Evolutionary conservation across 495 filamentous ascomycete genomes (phyloP), one percentile per base, ranked within the genome.

Genomic region (Aspergillus funiculosus): DNA sequence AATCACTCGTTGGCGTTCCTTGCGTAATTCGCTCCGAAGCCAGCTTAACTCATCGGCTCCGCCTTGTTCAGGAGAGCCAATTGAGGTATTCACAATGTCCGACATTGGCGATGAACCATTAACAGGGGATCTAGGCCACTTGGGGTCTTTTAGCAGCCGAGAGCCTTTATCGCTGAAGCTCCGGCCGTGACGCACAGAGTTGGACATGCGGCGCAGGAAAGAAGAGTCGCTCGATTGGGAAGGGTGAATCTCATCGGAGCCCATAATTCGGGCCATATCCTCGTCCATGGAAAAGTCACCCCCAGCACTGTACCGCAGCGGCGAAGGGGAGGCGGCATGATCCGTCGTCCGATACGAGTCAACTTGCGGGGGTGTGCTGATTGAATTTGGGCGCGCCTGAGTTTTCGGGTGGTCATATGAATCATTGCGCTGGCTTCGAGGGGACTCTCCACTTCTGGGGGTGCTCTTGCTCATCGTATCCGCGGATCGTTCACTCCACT

Each of bases 141-240:
- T 76, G n/a, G 66, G 52, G 37, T 75, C 72, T 38, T 62, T 71
- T 11, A 67, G 62, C 6, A 69, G 52, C 9, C 73, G 64, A 6
- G 70, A 65, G 13, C 77, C 79, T 48, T 76, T 73, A 56, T 85
- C 85, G 60, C 91, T 96, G 61, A 82, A 87, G 61, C 84, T 95
- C 32, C 94, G 80, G n/a, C 86, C 86, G 61, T 99, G 92, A 37
- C 88, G 87, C 26, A 95, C 87, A 18, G 87, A 87, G 57, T 90
- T 94, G 2, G 94, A 96, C 22, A 95, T 83, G 21, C 87, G 82
- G 27, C 89, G 86, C 41, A 96, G 66, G 43, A 95, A 84, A 1
- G 86, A 84, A 1, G 86, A 89, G 9, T 77, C 70, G 51, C 59
- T 62, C 6, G 62, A 64, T 43, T 69, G 71, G 5, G 52, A 50